phyloP scores from a whole-genome alignment of 805 yeast species.

The Kuraishia ogatae region DNA sequence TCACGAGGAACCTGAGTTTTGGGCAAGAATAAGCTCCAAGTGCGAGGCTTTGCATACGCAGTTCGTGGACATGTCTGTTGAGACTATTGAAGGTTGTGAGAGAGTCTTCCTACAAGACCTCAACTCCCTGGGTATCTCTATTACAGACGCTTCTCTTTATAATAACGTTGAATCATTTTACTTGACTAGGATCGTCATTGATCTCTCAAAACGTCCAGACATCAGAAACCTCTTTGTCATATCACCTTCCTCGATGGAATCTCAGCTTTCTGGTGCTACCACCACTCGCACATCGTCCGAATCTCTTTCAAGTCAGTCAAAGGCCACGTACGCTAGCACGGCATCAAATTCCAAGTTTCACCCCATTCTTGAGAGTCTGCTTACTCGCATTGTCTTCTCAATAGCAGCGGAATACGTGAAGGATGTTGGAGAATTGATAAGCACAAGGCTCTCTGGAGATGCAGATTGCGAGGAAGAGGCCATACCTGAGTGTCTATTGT shows the following conservation, averaged over 20 bases:
- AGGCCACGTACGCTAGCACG: conserved; percentile 4
- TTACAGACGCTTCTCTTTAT: neutral
- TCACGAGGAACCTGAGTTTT: conserved; percentile 21
- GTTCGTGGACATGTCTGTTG: neutral
- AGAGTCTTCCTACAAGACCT: neutral
- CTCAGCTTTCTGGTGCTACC: neutral
- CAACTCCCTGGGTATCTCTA: neutral
- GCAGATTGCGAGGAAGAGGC: conserved; percentile 7
- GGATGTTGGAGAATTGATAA: conserved; percentile 6
- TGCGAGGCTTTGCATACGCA: neutral
- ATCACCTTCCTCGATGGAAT: neutral
- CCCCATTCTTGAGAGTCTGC: conserved; percentile 8
- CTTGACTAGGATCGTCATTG: conserved; percentile 15
- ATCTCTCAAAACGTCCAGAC: conserved; percentile 15
- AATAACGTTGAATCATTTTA: conserved; percentile 12
- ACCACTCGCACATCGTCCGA: neutral
- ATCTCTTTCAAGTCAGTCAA: neutral
- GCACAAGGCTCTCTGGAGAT: no score
- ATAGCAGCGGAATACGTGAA: conserved; percentile 6
- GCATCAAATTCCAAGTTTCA: conserved; percentile 6
- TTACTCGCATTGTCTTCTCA: conserved; percentile 7
- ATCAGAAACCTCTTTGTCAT: conserved; percentile 9
- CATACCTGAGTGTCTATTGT: neutral
- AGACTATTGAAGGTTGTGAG: neutral
- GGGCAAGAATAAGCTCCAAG: conserved; percentile 9